Conservation (phyloP, 2,329 filamentous ascomycete genomes). For the Alternaria dauci region DNA sequence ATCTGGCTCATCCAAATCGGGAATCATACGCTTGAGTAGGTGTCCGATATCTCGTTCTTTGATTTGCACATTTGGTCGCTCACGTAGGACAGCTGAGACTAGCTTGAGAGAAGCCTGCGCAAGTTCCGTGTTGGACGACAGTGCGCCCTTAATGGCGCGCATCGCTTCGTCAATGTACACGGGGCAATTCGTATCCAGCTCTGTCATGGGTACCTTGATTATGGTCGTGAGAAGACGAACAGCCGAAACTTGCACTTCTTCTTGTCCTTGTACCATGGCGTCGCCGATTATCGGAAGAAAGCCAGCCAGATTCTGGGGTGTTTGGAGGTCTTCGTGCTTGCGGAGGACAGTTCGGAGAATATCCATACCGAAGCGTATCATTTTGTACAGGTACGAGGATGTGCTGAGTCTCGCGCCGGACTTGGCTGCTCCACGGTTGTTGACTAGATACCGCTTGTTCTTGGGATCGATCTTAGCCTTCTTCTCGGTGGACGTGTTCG, state of each 20-base stretch:
- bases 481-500: conserved; percentile 57
- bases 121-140: conserved; percentile 81
- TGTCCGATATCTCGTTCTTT: conserved; percentile 85
- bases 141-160: conserved; percentile 77
- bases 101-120: conserved; percentile 90
- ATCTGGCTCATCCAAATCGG: conserved; percentile 91
- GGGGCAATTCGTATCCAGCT: conserved; percentile 73
- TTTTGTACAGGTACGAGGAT: conserved; percentile 84
- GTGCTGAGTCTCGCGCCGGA: conserved; percentile 74
- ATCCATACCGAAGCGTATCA: conserved; percentile 87
- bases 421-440: conserved; percentile 77
- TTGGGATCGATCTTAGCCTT: conserved; percentile 47
- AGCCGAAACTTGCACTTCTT: conserved; percentile 90
- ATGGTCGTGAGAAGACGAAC: conserved; percentile 86
- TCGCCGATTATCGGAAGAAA: conserved; percentile 92
- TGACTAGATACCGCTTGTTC: conserved; percentile 78
- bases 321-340: conserved; percentile 83
- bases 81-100: conserved; percentile 82
- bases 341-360: conserved; percentile 84
- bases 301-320: conserved; percentile 78
- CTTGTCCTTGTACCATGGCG: conserved; percentile 80
- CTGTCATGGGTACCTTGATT: conserved; percentile 79
- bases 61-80: conserved; percentile 76
- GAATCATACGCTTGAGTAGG: conserved; percentile 80
- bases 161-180: conserved; percentile 87